Evolutionary conservation across 2,329 filamentous ascomycete species (phyloP).

Genomic region (Fusarium sp.): DNA sequence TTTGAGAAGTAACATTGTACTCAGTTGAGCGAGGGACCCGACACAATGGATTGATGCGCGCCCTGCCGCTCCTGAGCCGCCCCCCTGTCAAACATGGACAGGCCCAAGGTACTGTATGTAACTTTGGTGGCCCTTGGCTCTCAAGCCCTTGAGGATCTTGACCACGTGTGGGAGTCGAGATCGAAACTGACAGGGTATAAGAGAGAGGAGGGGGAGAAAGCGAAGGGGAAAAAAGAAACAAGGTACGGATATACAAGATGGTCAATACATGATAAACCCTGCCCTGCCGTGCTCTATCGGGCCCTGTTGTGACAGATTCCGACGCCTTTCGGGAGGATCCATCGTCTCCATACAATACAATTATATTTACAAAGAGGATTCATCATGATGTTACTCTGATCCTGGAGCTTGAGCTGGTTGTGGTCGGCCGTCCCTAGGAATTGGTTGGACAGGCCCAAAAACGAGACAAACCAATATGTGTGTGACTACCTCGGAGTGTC

Average conservation of each 20-base stretch:
- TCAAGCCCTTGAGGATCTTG: constrained; percentile 22
- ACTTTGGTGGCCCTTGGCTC: constrained; percentile 23
- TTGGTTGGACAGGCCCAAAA: constrained; percentile 27
- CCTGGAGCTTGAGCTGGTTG: constrained; percentile 27
- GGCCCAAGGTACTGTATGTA: constrained; percentile 27
- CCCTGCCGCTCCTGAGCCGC: constrained; percentile 45
- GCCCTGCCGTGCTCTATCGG: constrained; percentile 3
- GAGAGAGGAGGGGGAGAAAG: neutral
- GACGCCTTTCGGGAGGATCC: constrained; percentile 26
- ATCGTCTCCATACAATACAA: constrained; percentile 13
- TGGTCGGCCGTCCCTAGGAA: constrained; percentile 22
- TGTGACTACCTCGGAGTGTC: constrained; percentile 47
- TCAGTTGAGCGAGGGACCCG: constrained; percentile 41
- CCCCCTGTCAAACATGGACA: constrained; percentile 36
- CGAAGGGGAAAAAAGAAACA: constrained; percentile 4
- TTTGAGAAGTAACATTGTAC: constrained; percentile 27
- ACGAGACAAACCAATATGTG: constrained; percentile 32
- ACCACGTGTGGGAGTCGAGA: constrained; percentile 47
- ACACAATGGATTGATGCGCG: constrained; percentile 51
- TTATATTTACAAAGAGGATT: neutral
- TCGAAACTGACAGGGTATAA: constrained; percentile 19
- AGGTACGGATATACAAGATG: constrained; percentile 4
- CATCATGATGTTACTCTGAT: constrained; percentile 37
- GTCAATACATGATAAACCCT: constrained; percentile 14
- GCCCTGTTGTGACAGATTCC: constrained; percentile 14